Evolutionary conservation across 2,329 filamentous ascomycete species (phyloP), one percentile per base, ranked within the genome.

Genomic region (Eutypa lata): DNA sequence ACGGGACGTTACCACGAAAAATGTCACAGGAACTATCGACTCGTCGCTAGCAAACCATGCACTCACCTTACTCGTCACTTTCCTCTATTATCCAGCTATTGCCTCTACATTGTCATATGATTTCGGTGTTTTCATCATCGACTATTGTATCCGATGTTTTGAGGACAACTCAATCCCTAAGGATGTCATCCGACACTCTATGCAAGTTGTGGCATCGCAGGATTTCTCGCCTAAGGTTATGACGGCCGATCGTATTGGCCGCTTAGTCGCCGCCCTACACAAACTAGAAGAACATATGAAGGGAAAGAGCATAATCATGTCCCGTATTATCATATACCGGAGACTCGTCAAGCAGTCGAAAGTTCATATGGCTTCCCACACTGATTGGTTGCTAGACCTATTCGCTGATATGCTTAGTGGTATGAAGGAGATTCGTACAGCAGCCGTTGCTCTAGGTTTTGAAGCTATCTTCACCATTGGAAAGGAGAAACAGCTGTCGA

Each of bases 381-480:
- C 81, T 2, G 80, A 90, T 54, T 99, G 94, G 93, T 76, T 97
- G 47, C 80, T 88, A 49, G 88, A 95, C 67, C 75, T 96, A 19
- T 85, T 97, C 57, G 84, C 84, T 19, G 90, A 91, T 48, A 86
- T 97, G 78, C 78, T 96, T 38, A 91, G 90, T 68, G 84, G 76
- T 31, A 75, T 91, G 47, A 88, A 87, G 61, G 91, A 96, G 40
- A 88, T 93, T 45, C 83, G 90, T 46, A 76, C 76, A 5, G 82
- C 87, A 43, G 91, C 92, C 2, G 87, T 97, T 48, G 77, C 81
- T 24, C 78, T 94, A 11, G 90, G 90, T 1, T 76, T 87, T 2
- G 83, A 91, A 52, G 85, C 88, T 19, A 86, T 87, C 8, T 83
- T 86, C 55, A 72, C 76, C 1, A 76, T 94, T 3, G 89, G 90